Conservation (phyloP, 208 protist species). For the Trypanosoma cruzi region DNA sequence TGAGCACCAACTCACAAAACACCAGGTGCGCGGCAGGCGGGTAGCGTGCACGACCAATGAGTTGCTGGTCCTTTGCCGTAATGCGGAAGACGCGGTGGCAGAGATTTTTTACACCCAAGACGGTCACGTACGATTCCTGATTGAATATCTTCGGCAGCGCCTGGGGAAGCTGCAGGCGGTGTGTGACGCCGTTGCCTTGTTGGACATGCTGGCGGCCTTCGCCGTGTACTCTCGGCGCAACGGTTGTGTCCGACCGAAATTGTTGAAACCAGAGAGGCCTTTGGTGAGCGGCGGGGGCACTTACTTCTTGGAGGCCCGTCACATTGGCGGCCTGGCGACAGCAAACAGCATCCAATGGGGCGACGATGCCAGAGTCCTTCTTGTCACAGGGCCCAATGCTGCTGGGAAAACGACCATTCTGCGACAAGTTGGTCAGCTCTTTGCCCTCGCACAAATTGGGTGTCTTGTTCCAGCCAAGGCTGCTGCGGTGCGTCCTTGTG, state of each 20-base stretch:
- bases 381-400: constrained; percentile 94
- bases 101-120: constrained; percentile 73
- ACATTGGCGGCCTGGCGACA: constrained; percentile 21
- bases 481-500: constrained; percentile 58
- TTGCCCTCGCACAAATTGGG: constrained; percentile 92
- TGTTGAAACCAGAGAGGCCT: constrained; percentile 16
- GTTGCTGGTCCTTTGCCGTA: constrained; percentile 64
- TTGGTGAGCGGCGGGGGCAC: constrained; percentile 17
- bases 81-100: constrained; percentile 49
- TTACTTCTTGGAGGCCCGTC: constrained; percentile 48
- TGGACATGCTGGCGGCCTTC: constrained; percentile 87
- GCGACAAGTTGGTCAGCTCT: constrained; percentile 84
- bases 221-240: constrained; percentile 55
- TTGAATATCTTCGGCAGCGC: constrained; percentile 46
- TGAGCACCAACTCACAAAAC: constrained; percentile 11
- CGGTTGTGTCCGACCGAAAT: constrained; percentile 44
- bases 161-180: constrained; percentile 84
- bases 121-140: constrained; percentile 52
- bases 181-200: constrained; percentile 86
- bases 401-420: constrained; percentile 95
- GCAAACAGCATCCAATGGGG: constrained; percentile 38
- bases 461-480: constrained; percentile 86
- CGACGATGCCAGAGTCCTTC: constrained; percentile 42
- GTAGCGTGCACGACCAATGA: constrained; percentile 80
- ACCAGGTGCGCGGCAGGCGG: constrained; percentile 28